These are phyloP conservation scores for Euphrasia arctica DNA, from an alignment of 305 asterid species.

Conservation along the genomic window DNA sequence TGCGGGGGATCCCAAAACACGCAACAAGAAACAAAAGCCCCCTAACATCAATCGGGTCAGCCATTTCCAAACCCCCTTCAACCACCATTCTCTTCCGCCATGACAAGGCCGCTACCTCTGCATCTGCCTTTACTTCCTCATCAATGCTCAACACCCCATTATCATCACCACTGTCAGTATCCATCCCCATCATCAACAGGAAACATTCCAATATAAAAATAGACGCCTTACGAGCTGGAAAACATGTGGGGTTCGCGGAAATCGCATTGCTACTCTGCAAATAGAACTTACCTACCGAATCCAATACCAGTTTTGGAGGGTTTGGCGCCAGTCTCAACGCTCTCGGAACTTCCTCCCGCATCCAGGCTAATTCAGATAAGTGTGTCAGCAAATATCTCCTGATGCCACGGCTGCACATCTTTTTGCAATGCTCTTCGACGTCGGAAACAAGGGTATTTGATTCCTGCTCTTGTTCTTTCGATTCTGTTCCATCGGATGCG, in stretches of 20 bases:
- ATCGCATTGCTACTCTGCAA: constrained; percentile 74
- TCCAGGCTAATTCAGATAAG: constrained; percentile 33
- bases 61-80: constrained; percentile 70
- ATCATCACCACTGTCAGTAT: constrained; percentile 24
- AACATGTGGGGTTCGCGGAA: no score
- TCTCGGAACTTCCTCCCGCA: constrained; percentile 62
- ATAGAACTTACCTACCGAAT: constrained; percentile 69
- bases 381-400: constrained; percentile 47
- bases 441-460: constrained; percentile 35
- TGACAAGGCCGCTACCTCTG: constrained; percentile 49
- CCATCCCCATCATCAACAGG: constrained; percentile 54
- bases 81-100: constrained; percentile 73
- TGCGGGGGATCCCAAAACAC: constrained; percentile 60
- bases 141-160: constrained; percentile 34
- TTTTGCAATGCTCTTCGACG: constrained; percentile 48
- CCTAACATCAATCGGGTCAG: constrained; percentile 67
- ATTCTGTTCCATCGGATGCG: constrained; percentile 14
- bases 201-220: constrained; percentile 69
- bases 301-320: constrained; percentile 66
- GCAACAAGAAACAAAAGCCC: constrained; percentile 72
- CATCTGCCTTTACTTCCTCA: constrained; percentile 49
- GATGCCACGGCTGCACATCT: constrained; percentile 58
- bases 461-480: constrained; percentile 22
- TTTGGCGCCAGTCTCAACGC: constrained; percentile 57
- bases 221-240: constrained; percentile 69